These are phyloP conservation scores for Termitomyces sp. DNA, from an alignment of 768 basidiomycete species.

Conservation along the genomic window DNA sequence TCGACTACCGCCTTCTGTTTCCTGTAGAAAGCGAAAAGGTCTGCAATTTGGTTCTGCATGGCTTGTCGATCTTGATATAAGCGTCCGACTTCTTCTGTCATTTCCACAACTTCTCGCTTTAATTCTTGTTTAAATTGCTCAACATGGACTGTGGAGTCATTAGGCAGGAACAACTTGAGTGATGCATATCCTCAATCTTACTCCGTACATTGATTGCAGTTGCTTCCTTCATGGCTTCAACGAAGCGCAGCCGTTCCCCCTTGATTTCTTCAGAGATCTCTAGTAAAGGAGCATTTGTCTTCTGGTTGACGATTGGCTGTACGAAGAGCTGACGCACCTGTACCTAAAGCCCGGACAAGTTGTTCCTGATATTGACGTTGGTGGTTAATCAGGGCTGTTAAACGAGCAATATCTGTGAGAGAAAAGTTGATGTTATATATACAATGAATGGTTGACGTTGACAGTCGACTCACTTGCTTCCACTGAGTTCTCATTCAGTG, in stretches of 20 bases:
- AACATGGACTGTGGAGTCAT: constrained; percentile 56
- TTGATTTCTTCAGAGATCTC: constrained; percentile 82
- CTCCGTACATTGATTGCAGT: constrained; percentile 84
- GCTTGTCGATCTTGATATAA: constrained; percentile 60
- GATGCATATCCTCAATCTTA: constrained; percentile 21
- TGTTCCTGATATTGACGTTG: constrained; percentile 72
- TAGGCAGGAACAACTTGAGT: neutral
- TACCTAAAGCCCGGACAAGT: constrained; percentile 59
- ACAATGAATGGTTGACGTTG: neutral
- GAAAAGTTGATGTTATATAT: neutral
- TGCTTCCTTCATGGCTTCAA: constrained; percentile 94
- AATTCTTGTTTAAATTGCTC: constrained; percentile 85
- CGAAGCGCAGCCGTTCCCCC: constrained; percentile 80
- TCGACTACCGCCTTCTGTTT: constrained; percentile 44
- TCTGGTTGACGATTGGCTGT: neutral
- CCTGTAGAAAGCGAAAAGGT: constrained; percentile 67
- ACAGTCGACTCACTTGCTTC: constrained; percentile 12
- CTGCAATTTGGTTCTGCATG: constrained; percentile 67
- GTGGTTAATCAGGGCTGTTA: constrained; percentile 57
- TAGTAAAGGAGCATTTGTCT: constrained; percentile 19
- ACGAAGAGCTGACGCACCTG: constrained; percentile 33
- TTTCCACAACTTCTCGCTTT: constrained; percentile 63
- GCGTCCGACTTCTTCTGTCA: constrained; percentile 69
- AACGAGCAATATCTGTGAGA: constrained; percentile 8
- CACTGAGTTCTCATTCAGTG: constrained; percentile 18